phyloP scores from a whole-genome alignment of 2,329 filamentous ascomycete genomes.

The Sclerotinia borealis region DNA sequence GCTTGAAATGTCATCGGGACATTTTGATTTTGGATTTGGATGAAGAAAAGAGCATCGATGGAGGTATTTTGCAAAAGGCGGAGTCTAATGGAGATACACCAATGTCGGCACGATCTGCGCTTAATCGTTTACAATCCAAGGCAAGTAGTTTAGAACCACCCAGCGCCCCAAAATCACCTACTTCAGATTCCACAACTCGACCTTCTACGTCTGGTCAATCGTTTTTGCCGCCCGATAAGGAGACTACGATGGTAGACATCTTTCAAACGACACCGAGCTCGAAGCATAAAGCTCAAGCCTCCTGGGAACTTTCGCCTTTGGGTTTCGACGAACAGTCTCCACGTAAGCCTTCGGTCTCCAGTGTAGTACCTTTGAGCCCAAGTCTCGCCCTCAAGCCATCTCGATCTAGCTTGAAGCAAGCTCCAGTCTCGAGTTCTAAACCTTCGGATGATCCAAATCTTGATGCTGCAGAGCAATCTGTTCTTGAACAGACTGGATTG shows the following conservation, averaged over 20 bases:
- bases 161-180: slow-evolving; percentile 36
- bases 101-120: slow-evolving; percentile 30
- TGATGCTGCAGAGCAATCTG: slow-evolving; percentile 61
- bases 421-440: slow-evolving; percentile 27
- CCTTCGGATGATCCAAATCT: slow-evolving; percentile 18
- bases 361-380: slow-evolving; percentile 32
- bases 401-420: slow-evolving; percentile 31
- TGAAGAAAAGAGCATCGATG: slow-evolving; percentile 52
- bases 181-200: slow-evolving; percentile 30
- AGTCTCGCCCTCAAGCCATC: slow-evolving; percentile 31
- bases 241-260: slow-evolving; percentile 39
- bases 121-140: slow-evolving; percentile 33
- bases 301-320: slow-evolving; percentile 40
- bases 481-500: slow-evolving; percentile 63
- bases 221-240: slow-evolving; percentile 28
- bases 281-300: slow-evolving; percentile 37
- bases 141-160: slow-evolving; percentile 33
- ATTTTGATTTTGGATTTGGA: slow-evolving; percentile 80
- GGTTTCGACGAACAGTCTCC: slow-evolving; percentile 33
- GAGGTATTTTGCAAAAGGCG: not conserved
- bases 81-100: slow-evolving; percentile 20
- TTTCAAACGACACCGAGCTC: slow-evolving; percentile 46
- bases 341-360: slow-evolving; percentile 42
- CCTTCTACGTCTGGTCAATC: slow-evolving; percentile 31
- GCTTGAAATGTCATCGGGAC: slow-evolving; percentile 81